Conservation (phyloP, 177 flowering plant species). For the Vitis hybrid region DNA sequence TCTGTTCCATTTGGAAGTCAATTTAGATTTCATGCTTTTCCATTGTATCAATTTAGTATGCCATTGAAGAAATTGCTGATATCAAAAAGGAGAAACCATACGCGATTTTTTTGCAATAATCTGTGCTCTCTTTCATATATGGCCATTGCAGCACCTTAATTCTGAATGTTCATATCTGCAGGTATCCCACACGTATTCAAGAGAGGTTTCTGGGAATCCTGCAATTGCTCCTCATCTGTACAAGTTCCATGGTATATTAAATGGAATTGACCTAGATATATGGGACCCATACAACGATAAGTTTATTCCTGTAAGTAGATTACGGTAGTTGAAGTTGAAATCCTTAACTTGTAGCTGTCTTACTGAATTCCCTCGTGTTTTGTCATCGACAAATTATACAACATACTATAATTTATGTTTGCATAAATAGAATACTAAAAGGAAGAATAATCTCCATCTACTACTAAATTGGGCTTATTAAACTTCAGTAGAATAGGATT, state of each 20-base stretch:
- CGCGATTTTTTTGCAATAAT: background rate
- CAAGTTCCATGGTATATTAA: constrained; percentile 92
- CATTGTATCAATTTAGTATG: background rate
- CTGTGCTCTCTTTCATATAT: background rate
- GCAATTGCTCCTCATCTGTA: constrained; percentile 78
- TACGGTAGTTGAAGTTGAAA: background rate
- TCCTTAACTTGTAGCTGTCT: too few species aligned
- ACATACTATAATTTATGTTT: too few species aligned
- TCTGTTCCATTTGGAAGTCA: background rate
- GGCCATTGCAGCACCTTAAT: background rate
- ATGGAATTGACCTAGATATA: constrained; percentile 96
- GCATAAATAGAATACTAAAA: too few species aligned
- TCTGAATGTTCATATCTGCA: constrained; percentile 24
- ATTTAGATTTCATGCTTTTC: background rate
- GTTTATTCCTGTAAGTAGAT: constrained; percentile 83
- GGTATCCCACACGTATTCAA: constrained; percentile 89
- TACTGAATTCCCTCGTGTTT: background rate
- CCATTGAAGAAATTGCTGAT: background rate
- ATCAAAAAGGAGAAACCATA: background rate
- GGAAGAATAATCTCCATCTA: too few species aligned
- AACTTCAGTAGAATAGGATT: too few species aligned
- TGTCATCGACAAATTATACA: background rate
- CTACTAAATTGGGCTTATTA: too few species aligned
- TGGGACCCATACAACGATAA: constrained; percentile 97
- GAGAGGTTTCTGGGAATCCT: constrained; percentile 81